Percentiles rank a stretch among this genome's conserved stretches.
These are phyloP conservation scores for Panaeolus cyanescens DNA, from an alignment of 768 basidiomycete species.

Conservation along the genomic window DNA sequence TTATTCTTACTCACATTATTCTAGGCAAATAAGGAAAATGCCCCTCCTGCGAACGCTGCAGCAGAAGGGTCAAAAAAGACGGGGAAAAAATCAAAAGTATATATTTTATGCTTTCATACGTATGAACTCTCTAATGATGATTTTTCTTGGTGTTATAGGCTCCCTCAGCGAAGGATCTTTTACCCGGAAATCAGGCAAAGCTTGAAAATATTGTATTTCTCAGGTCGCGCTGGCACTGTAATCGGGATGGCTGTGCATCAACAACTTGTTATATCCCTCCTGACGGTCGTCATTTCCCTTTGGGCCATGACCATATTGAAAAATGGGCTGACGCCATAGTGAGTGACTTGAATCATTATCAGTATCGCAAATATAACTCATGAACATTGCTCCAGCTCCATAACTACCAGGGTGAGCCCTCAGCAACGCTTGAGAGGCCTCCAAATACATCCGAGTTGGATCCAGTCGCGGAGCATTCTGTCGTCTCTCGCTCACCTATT, in stretches of 20 bases:
- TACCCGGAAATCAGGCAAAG: conserved; percentile 10
- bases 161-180: conserved; percentile 11
- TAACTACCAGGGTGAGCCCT: background rate
- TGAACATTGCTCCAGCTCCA: background rate
- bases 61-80: too few species aligned
- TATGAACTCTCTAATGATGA: background rate
- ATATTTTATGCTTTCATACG: background rate
- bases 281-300: conserved; percentile 8
- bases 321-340: conserved; percentile 19
- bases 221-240: conserved; percentile 15
- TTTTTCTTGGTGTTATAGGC: background rate
- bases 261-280: conserved; percentile 13
- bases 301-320: conserved; percentile 15
- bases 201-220: conserved; percentile 13
- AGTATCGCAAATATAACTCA: background rate
- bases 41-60: background rate
- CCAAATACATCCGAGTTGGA: conserved; percentile 18
- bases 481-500: conserved; percentile 17
- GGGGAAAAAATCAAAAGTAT: background rate
- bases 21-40: conserved; percentile 3
- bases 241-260: conserved; percentile 7
- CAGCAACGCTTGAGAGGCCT: conserved; percentile 11
- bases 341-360: background rate
- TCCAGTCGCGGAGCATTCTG: background rate
- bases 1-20: background rate